Base-by-base conservation (phyloP, 2,329 filamentous ascomycete species). In the Orbilia quercus region DNA sequence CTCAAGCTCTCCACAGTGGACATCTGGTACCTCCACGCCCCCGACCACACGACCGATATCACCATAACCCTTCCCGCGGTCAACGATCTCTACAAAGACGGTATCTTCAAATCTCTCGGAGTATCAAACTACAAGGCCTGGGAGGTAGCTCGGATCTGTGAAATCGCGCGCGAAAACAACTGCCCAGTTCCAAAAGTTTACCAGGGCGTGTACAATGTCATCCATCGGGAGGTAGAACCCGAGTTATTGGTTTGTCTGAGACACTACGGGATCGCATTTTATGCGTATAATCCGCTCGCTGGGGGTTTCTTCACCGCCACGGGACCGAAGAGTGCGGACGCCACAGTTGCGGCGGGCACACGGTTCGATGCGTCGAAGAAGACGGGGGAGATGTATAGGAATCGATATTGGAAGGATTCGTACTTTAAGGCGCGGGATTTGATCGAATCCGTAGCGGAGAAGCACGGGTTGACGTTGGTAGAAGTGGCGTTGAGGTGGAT, bases 111-210 rank as follows among this genome's bases (percentile, higher is more conserved):
- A 18, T 85, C 87, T 57, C 82, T 96, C 11, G 92, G 91, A 1
- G 82, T 97, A 69, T 90, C 87, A 77, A 96, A 96, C 82, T 96
- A 89, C 80, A 91, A 92, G 0, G 89, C 92, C 0, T 95, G 90
- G 79, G 92, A 96, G 80, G 90, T 96, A 7, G 92, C 92, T 0
- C 92, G 96, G 81, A 86, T 96, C 7, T 89, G 90, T 66, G 86
- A 91, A 80, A 89, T 88, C 40, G 94, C 90, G 84, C 89, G 89
- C 77, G 87, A 90, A 81, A 89, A 91, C 78, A 86, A 87, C 74
- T 96, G 91, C 91, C 90, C 96, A 14, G 86, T 89, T 40, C 92
- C 92, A 0, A 92, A 90, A 0, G 87, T 96, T 64, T 96, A 91
- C 81, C 91, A 95, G 81, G 92, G 85, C 77, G 94, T 96, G 90